Conservation (phyloP, 108 stramenopile genomes). For the Pseudonitzschia multistriata region DNA sequence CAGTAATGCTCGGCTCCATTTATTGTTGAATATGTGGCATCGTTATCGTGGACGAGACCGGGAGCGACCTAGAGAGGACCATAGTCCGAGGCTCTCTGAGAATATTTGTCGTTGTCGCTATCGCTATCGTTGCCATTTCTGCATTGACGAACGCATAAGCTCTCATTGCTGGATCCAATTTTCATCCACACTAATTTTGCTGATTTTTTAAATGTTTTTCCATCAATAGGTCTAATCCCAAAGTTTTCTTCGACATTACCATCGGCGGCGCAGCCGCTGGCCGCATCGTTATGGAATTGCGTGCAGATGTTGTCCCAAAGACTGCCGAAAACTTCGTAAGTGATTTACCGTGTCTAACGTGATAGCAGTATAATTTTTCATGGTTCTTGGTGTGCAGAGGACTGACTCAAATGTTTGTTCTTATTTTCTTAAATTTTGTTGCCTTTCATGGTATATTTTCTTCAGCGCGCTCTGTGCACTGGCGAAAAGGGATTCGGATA, state of each 20-base stretch:
- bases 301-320: conserved; percentile 94
- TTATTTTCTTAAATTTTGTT: neutral
- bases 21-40: too few relatives aligned
- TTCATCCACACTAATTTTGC: neutral
- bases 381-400: neutral
- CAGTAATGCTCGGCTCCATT: too few relatives aligned
- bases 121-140: too few relatives aligned
- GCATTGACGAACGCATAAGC: too few relatives aligned
- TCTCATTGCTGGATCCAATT: neutral
- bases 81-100: too few relatives aligned
- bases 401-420: neutral
- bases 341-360: neutral
- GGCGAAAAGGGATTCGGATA: conserved; percentile 77
- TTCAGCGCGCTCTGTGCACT: conserved; percentile 59
- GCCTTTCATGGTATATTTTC: neutral
- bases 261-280: conserved; percentile 85
- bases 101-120: too few relatives aligned
- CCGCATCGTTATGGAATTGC: conserved; percentile 87
- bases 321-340: conserved; percentile 85
- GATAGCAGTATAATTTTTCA: neutral
- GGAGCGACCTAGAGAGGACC: too few relatives aligned
- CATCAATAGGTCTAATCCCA: conserved; percentile 43
- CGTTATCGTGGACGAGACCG: too few relatives aligned
- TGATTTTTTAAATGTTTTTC: neutral
- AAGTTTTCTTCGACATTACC: conserved; percentile 84